These are phyloP conservation scores for Darksidea phi DNA, from an alignment of 495 filamentous ascomycete species.

Conservation along the genomic window DNA sequence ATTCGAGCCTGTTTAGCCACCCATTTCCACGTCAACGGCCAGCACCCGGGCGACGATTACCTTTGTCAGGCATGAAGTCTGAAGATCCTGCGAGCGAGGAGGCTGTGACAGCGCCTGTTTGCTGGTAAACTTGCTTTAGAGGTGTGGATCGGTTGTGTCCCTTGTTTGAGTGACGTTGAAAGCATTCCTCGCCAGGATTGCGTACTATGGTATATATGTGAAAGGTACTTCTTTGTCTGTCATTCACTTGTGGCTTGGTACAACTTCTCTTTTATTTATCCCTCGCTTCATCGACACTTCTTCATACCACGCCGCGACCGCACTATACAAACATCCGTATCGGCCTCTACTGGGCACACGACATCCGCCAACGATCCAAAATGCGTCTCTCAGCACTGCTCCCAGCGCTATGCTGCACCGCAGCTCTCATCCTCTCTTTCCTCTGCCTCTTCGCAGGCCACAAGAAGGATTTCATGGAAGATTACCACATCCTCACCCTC, in stretches of 20 bases:
- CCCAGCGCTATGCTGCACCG: slow-evolving; percentile 51
- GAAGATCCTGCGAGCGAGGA: too few species aligned
- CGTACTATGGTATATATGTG: too few species aligned
- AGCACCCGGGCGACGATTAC: too few species aligned
- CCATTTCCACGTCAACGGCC: too few species aligned
- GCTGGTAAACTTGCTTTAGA: not conserved
- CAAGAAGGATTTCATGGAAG: slow-evolving; percentile 58
- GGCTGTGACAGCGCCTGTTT: not conserved
- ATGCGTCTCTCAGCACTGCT: slow-evolving; percentile 46
- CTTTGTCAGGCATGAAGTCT: too few species aligned
- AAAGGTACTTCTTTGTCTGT: not conserved
- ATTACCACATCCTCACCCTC: slow-evolving; percentile 64
- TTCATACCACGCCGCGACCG: too few species aligned
- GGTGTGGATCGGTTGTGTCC: not conserved
- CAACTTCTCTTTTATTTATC: too few species aligned
- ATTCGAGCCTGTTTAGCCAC: too few species aligned
- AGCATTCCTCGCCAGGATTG: slow-evolving; percentile 3
- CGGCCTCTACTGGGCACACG: not conserved
- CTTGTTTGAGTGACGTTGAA: slow-evolving; percentile 19
- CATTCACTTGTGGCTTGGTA: not conserved
- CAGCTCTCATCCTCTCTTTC: slow-evolving; percentile 65
- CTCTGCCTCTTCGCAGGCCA: slow-evolving; percentile 71
- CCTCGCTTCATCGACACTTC: not conserved
- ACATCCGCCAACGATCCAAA: not conserved
- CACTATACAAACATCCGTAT: not conserved